Evolutionary conservation across 2,329 filamentous ascomycete genomes (phyloP), one percentile per base, ranked within the genome.

Genomic region (Cladobotryum protrusum): DNA sequence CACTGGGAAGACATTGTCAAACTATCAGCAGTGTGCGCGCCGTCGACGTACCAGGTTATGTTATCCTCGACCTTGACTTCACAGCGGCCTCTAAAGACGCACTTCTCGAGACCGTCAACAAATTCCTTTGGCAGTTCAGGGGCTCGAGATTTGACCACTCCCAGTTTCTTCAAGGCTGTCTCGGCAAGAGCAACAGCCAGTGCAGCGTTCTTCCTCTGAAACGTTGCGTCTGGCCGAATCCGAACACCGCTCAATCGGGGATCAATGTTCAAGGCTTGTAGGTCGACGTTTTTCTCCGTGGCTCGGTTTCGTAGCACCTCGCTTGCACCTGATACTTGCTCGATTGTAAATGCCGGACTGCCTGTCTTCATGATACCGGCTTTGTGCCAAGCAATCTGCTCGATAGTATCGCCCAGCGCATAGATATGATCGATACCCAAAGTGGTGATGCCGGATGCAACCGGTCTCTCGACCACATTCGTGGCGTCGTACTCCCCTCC

Each of bases 1-100:
- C 91, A 96, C 54, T 80, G 79, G 0, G 85, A 85, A 4, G 89
- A 89, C 56, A 89, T 79, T 55, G 86, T 81, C 48, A 99, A 85
- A 63, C 90, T 96, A 63, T 97, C 92, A 3, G 86, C 76, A 0
- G 92, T 99, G 67, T 99, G 93, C 2, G 90, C 93, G 8, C 93
- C 91, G 63, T 99, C 93, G 17, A 99, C 80, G 62, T 91, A 86
- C 91, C 92, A 99, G 14, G 75, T 76, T 5, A 95, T 72, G 2
- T 62, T 61, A 3, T 72, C 73, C 53, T 82, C 78, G 3, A 67
- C 57, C 59, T 77, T 81, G 37, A 76, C 70, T 56, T 85, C 81
- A 62, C 91, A 96, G 42, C 93, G 79, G 4, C 92, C 93, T 37
- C 89, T 79, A 72, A 90, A 87, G 3, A 82, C 79, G 2, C 89